Evolutionary conservation across 495 filamentous ascomycete species (phyloP).

Genomic region (Aspergillus affinis): DNA sequence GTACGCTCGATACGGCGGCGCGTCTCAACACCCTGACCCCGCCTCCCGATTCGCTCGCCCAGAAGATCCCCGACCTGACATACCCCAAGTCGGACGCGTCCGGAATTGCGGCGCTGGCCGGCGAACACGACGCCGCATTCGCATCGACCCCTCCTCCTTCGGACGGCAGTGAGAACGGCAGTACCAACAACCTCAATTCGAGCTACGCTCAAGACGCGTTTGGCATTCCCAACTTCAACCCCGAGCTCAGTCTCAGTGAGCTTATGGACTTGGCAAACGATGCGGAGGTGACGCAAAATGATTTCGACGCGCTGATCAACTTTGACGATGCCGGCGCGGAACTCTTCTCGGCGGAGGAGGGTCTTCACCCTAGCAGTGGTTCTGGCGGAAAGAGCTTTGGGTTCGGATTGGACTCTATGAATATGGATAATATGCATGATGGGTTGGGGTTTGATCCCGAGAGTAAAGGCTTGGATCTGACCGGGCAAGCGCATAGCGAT

Average conservation of each 20-base stretch:
- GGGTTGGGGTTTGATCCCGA: conserved; percentile 33
- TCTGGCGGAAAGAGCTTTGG: conserved; percentile 18
- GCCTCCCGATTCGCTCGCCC: conserved; percentile 45
- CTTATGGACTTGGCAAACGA: conserved; percentile 50
- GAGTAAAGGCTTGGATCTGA: conserved; percentile 31
- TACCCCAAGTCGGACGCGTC: conserved; percentile 33
- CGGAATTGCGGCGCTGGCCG: conserved; percentile 15
- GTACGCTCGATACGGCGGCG: conserved; percentile 24
- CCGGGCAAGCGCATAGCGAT: conserved; percentile 17
- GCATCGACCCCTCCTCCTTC: conserved; percentile 47
- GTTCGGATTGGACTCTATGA: conserved; percentile 25
- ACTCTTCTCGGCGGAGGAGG: conserved; percentile 35
- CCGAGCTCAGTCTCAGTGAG: conserved; percentile 44
- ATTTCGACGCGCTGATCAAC: conserved; percentile 51
- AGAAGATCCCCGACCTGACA: conserved; percentile 45
- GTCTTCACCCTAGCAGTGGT: conserved; percentile 11
- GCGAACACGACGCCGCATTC: conserved; percentile 26
- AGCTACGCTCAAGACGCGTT: conserved; percentile 34
- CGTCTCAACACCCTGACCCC: conserved; percentile 41
- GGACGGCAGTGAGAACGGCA: conserved; percentile 47
- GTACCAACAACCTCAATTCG: conserved; percentile 44
- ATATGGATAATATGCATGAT: conserved; percentile 26
- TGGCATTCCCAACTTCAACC: conserved; percentile 33
- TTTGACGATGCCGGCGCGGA: conserved; percentile 46
- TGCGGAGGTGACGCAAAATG: conserved; percentile 50